These are phyloP conservation scores for Urostyla sp. DNA, from an alignment of 73 alveolate species.

Conservation along the genomic window DNA sequence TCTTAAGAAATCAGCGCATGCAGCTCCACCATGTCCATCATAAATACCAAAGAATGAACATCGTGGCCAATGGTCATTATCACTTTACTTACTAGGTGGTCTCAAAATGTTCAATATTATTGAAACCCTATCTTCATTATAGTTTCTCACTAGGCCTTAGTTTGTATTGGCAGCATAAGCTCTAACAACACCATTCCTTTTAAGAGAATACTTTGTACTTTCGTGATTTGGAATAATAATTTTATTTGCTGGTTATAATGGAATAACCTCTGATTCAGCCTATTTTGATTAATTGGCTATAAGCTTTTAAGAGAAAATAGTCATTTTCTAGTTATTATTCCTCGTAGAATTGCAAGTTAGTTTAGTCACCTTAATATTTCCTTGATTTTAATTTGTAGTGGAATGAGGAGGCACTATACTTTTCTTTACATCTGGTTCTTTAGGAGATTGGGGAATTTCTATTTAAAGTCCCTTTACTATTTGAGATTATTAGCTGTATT, in stretches of 20 bases:
- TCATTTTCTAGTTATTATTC: not conserved
- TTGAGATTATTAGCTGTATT: not conserved
- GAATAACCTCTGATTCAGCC: not conserved
- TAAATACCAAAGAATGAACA: constrained; percentile 96
- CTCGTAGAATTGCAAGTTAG: constrained; percentile 36
- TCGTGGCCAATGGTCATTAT: constrained; percentile 96
- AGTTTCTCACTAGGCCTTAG: constrained; percentile 56
- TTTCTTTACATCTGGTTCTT: not conserved
- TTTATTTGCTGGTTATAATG: constrained; percentile 36
- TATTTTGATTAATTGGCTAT: not conserved
- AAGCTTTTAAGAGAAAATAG: not conserved
- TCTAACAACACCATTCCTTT: constrained; percentile 46
- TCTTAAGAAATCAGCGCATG: constrained; percentile 97
- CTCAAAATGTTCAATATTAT: constrained; percentile 85
- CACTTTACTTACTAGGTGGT: constrained; percentile 74
- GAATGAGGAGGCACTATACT: not conserved
- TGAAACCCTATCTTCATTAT: constrained; percentile 95
- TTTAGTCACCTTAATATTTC: constrained; percentile 18
- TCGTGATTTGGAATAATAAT: constrained; percentile 36
- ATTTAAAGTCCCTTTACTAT: constrained; percentile 17
- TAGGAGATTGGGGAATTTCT: constrained; percentile 12
- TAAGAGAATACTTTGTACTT: constrained; percentile 7
- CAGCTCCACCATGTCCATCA: constrained; percentile 99
- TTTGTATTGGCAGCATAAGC: constrained; percentile 46
- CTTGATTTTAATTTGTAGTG: constrained; percentile 24